Percentiles rank a stretch among this genome's conserved stretches.
Evolutionary conservation across 2,329 filamentous ascomycete species (phyloP).

Genomic region (Fusarium burgessii): DNA sequence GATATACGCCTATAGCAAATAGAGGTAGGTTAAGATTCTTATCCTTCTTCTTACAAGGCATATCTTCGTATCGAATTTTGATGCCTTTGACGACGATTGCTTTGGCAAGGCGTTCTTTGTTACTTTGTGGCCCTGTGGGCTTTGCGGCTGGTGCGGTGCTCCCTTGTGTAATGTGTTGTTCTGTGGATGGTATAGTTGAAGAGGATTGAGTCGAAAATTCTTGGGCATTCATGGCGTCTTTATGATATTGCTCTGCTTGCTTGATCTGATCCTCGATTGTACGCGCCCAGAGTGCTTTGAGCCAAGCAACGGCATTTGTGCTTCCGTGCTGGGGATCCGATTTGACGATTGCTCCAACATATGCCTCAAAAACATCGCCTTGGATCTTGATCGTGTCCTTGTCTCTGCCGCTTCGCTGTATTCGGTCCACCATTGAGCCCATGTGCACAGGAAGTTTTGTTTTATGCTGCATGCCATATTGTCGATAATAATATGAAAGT

Average conservation of each 20-base stretch:
- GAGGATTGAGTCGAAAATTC: background rate
- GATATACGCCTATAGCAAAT: conserved; percentile 72
- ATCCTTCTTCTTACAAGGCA: conserved; percentile 64
- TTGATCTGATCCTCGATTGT: conserved; percentile 68
- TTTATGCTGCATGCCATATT: conserved; percentile 77
- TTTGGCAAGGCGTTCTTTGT: conserved; percentile 49
- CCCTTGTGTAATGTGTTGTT: background rate
- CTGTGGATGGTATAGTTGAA: background rate
- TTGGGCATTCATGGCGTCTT: background rate
- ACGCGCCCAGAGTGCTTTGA: conserved; percentile 79
- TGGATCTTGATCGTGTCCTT: conserved; percentile 77
- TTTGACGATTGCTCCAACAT: conserved; percentile 82
- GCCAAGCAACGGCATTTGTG: conserved; percentile 72
- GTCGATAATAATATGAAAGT: conserved; percentile 74
- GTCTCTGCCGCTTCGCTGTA: conserved; percentile 51
- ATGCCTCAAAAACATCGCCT: conserved; percentile 92
- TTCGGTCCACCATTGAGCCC: conserved; percentile 42
- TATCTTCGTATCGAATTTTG: conserved; percentile 71
- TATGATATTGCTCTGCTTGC: conserved; percentile 52
- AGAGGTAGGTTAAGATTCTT: conserved; percentile 65
- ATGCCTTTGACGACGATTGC: conserved; percentile 68
- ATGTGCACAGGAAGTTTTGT: conserved; percentile 67
- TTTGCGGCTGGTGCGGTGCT: background rate
- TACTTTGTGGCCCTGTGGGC: conserved; percentile 6
- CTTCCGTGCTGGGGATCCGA: conserved; percentile 74